Evolutionary conservation across 208 protist genomes (phyloP), one percentile per base, ranked within the genome.

Genomic region (Trypanosoma rangeli): DNA sequence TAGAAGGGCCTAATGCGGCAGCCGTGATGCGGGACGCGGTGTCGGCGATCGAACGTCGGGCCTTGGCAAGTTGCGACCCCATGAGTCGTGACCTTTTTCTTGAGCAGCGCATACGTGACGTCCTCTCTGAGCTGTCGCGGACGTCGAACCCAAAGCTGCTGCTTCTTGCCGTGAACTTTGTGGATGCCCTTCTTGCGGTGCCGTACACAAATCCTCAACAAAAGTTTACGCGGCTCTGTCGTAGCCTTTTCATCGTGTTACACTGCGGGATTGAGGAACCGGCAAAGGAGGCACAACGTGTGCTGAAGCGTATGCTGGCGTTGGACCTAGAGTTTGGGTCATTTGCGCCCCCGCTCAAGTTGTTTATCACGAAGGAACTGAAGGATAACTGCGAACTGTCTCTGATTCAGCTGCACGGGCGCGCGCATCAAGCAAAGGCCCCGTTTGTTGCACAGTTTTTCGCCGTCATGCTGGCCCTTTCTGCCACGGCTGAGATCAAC

Each of bases 351-450:
- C 92, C 92, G 22, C 79, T 97, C 16, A 93, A 93, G 63, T 76
- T 62, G 15, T 95, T 94, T 68, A 82, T 97, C 24, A 77, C 81
- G 24, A 97, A 94, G 70, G 89, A 97, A 66, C 77, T 97, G 8
- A 82, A 83, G 39, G 89, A 97, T 61, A 88, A 76, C 55, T 94
- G 89, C 66, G 87, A 94, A 68, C 69, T 93, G 35, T 86, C 89
- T 12, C 75, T 91, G 16, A 74, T 93, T 68, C 89, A 94, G 68
- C 81, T 94, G 7, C 84, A 94, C 73, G 87, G 87, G 10, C 83
- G 86, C 28, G 69, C 82, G 15, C 86, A 92, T 69, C 74, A 82
- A 50, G 73, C 77, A 62, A 89, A 85, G 39, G 69, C 72, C 4
- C 78, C 78, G 15, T 93, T 86, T 60, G 73, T 78, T 7, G 80